Conservation (phyloP, 2,329 filamentous ascomycete species). For the Alternaria arbusti region DNA sequence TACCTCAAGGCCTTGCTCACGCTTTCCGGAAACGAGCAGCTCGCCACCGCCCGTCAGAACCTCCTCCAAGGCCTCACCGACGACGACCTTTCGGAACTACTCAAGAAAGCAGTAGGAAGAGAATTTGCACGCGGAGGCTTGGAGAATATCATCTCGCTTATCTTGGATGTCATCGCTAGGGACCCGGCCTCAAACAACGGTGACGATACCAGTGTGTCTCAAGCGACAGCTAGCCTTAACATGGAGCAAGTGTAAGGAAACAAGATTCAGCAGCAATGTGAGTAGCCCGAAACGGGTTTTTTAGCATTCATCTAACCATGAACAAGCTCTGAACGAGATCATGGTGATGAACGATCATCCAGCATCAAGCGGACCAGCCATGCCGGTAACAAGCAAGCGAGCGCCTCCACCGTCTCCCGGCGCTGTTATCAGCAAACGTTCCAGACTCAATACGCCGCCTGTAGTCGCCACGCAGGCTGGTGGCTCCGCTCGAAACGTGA, state of each 20-base stretch:
- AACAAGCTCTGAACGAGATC: too few relatives aligned
- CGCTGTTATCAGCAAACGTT: not conserved
- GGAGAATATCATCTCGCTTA: not conserved
- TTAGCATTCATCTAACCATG: too few relatives aligned
- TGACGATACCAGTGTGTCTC: not conserved
- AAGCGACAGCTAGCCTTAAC: not conserved
- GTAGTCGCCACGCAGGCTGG: not conserved
- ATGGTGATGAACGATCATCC: too few relatives aligned
- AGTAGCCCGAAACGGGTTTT: not conserved
- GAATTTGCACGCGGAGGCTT: not conserved
- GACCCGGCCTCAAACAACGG: not conserved
- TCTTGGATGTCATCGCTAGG: not conserved
- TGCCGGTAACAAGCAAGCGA: too few relatives aligned
- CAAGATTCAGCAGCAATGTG: not conserved
- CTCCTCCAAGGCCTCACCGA: not conserved
- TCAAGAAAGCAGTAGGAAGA: not conserved
- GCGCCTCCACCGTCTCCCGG: too few relatives aligned
- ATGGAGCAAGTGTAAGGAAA: accelerated
- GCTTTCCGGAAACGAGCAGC: not conserved
- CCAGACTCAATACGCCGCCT: not conserved
- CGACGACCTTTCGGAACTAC: not conserved
- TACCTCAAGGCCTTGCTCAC: not conserved
- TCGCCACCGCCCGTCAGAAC: not conserved
- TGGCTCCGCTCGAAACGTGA: too few relatives aligned
- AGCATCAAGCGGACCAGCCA: too few relatives aligned